Evolutionary conservation across 2,329 filamentous ascomycete genomes (phyloP).

Genomic region (Aspergillus uvarum): DNA sequence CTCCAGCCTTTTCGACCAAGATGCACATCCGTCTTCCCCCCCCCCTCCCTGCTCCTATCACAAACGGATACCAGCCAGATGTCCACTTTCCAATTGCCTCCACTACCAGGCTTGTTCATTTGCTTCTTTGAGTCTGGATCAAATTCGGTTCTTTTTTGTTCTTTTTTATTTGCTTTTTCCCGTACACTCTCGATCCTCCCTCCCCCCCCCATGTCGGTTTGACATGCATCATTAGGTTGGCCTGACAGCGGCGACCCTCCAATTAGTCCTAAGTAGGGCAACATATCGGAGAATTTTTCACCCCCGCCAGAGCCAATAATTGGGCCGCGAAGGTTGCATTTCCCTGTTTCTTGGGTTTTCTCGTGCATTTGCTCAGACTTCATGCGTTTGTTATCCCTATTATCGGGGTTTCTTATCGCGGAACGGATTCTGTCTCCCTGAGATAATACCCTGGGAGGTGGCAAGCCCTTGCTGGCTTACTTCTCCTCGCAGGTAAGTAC

Average conservation of each 20-base stretch:
- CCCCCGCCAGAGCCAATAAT: slow-evolving; percentile 7
- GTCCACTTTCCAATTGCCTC: not conserved
- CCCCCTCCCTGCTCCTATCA: not conserved
- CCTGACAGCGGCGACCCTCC: slow-evolving; percentile 12
- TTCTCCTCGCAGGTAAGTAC: not conserved
- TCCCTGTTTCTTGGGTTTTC: not conserved
- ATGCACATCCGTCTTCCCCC: not conserved
- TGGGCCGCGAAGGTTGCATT: not conserved
- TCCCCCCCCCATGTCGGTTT: not conserved
- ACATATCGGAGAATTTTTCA: slow-evolving; percentile 15
- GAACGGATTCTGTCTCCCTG: not conserved
- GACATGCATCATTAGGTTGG: not conserved
- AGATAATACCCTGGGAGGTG: not conserved
- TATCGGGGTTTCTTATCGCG: not conserved
- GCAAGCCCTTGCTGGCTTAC: not conserved
- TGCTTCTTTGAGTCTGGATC: not conserved
- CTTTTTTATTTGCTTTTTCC: too few species aligned
- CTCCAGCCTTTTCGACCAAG: not conserved
- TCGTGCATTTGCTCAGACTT: not conserved
- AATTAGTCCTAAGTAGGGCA: slow-evolving; percentile 6
- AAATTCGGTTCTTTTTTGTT: not conserved
- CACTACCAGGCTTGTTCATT: not conserved
- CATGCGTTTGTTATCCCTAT: not conserved
- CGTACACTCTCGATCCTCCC: not conserved
- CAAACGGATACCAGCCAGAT: not conserved